These are phyloP conservation scores for Epichloe baconii DNA, from an alignment of 2,329 filamentous ascomycete genomes.

Conservation along the genomic window DNA sequence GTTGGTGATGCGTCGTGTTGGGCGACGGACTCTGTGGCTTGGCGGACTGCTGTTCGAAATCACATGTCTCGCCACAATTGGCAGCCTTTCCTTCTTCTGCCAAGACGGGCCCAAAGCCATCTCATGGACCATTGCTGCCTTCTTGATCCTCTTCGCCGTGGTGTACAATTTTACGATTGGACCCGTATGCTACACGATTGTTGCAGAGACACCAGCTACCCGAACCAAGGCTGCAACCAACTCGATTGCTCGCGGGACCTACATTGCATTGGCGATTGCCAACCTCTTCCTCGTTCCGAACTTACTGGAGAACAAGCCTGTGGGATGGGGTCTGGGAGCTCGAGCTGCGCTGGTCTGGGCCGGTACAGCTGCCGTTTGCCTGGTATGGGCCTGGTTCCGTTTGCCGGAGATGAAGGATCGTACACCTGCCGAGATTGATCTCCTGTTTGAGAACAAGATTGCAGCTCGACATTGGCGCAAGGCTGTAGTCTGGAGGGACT, in stretches of 20 bases:
- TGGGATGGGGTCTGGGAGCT: slow-evolving; percentile 11
- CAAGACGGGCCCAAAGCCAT: background rate
- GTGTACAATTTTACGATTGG: slow-evolving; percentile 31
- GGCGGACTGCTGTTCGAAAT: slow-evolving; percentile 22
- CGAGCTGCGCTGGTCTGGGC: slow-evolving; percentile 11
- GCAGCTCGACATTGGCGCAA: slow-evolving; percentile 10
- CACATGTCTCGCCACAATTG: slow-evolving; percentile 15
- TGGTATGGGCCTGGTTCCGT: slow-evolving; percentile 11
- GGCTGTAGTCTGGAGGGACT: background rate
- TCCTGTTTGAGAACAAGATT: slow-evolving; percentile 12
- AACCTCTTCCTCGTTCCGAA: slow-evolving; percentile 11
- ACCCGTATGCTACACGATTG: slow-evolving; percentile 23
- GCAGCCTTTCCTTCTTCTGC: background rate
- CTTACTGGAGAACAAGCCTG: slow-evolving; percentile 9
- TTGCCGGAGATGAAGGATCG: slow-evolving; percentile 14
- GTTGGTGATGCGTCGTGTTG: slow-evolving; percentile 25
- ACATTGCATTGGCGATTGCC: slow-evolving; percentile 8
- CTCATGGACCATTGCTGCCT: slow-evolving; percentile 21
- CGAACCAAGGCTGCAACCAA: slow-evolving; percentile 12
- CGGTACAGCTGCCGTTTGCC: slow-evolving; percentile 5
- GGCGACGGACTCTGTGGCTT: slow-evolving; percentile 30
- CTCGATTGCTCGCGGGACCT: slow-evolving; percentile 9
- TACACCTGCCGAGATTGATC: slow-evolving; percentile 10
- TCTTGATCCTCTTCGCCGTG: slow-evolving; percentile 26
- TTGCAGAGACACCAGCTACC: slow-evolving; percentile 25